Conservation (phyloP, 257 asterid genomes). For the Nicotiana tabacum region DNA sequence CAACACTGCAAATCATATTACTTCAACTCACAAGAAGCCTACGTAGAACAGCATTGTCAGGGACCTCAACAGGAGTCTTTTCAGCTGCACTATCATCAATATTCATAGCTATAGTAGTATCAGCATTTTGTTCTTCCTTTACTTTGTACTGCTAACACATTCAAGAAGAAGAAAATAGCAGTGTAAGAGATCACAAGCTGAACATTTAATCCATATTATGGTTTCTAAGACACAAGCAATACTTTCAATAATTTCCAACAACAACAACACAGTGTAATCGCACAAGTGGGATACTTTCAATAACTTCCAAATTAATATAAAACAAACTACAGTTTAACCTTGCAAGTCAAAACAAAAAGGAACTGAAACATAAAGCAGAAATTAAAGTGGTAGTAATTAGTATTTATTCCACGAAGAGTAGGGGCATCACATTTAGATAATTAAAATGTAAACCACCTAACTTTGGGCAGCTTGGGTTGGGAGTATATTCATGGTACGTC, state of each 20-base stretch:
- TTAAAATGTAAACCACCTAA: neutral
- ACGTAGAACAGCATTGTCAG: constrained; percentile 65
- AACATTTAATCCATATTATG: neutral
- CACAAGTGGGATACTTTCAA: neutral
- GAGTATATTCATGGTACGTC: neutral
- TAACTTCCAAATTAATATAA: neutral
- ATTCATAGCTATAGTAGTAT: constrained; percentile 27
- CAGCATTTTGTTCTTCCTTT: constrained; percentile 19
- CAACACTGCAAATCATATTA: constrained; percentile 29
- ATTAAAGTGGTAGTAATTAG: neutral
- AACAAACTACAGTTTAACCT: neutral
- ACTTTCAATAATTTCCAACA: neutral
- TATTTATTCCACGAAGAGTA: neutral
- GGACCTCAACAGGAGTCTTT: constrained; percentile 36
- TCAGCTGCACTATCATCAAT: constrained; percentile 31
- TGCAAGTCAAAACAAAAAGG: neutral
- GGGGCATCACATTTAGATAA: neutral
- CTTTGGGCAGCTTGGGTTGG: neutral
- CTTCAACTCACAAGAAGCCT: constrained; percentile 95
- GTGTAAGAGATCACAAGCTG: neutral
- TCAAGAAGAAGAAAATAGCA: neutral
- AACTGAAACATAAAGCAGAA: neutral
- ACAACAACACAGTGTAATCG: too few species aligned
- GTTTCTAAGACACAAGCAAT: neutral
- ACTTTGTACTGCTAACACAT: constrained; percentile 40